Percentiles rank a stretch among this genome's conserved stretches.
These are phyloP conservation scores for Zygosaccharomyces pseudobailii DNA, from an alignment of 1,139 yeast species.

Conservation along the genomic window DNA sequence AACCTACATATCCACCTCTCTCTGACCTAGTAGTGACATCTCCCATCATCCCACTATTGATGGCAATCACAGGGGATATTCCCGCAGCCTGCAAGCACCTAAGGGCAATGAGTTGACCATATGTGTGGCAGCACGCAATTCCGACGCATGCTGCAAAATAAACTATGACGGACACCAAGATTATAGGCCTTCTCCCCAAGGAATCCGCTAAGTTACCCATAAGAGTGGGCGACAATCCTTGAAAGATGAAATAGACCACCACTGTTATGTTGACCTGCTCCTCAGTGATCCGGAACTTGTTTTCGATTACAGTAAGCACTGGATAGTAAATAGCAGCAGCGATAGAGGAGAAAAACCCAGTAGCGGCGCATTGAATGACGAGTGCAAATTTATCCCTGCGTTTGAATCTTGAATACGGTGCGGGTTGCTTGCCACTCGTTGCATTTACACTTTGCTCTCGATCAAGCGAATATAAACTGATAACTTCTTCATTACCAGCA, in stretches of 20 bases:
- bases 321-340: conserved; percentile 43
- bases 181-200: conserved; percentile 64
- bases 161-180: conserved; percentile 31
- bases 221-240: conserved; percentile 64
- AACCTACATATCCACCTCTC: conserved; percentile 62
- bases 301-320: conserved; percentile 52
- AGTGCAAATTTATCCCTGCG: conserved; percentile 6
- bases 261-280: conserved; percentile 61
- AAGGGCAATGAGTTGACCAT: conserved; percentile 34
- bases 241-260: conserved; percentile 65
- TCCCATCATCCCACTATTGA: conserved; percentile 61
- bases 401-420: conserved; percentile 12
- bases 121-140: conserved; percentile 41
- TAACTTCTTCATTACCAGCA: background rate
- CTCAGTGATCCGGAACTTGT: conserved; percentile 48
- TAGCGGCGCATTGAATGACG: conserved; percentile 11
- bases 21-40: conserved; percentile 59
- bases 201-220: conserved; percentile 63
- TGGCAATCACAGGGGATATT: conserved; percentile 64
- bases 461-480: background rate
- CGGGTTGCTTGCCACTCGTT: conserved; percentile 3
- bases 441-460: background rate
- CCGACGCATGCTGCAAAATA: conserved; percentile 42
- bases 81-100: conserved; percentile 68
- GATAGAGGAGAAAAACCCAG: conserved; percentile 12